These are phyloP conservation scores for Gliomastix tumulicola DNA, from an alignment of 2,329 filamentous ascomycete species.

Conservation along the genomic window DNA sequence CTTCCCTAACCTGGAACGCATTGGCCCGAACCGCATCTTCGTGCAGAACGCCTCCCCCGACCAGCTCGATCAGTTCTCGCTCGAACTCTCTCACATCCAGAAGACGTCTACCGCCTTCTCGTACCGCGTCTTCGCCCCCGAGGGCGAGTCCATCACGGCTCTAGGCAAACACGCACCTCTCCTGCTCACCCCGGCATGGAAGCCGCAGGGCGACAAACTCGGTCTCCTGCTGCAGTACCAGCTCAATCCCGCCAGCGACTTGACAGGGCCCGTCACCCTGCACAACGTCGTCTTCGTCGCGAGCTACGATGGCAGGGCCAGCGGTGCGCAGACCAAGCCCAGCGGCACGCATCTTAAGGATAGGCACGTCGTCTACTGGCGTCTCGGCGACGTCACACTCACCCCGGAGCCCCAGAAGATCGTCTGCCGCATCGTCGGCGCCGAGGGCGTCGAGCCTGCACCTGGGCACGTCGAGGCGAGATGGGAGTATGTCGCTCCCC, in stretches of 20 bases:
- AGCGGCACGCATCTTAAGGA: constrained; percentile 73
- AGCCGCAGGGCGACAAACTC: constrained; percentile 76
- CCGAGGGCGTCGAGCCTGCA: constrained; percentile 62
- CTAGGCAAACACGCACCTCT: constrained; percentile 60
- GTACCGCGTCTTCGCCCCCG: constrained; percentile 69
- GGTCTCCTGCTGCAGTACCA: constrained; percentile 80
- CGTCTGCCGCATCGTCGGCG: constrained; percentile 71
- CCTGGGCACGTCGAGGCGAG: constrained; percentile 74
- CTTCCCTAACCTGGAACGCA: constrained; percentile 80
- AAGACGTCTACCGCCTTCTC: constrained; percentile 81
- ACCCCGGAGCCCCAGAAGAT: constrained; percentile 65
- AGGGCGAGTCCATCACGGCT: constrained; percentile 6
- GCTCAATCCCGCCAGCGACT: constrained; percentile 63
- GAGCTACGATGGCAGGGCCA: constrained; percentile 62
- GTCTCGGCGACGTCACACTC: constrained; percentile 66
- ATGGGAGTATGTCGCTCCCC: constrained; percentile 55
- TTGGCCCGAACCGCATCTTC: constrained; percentile 90
- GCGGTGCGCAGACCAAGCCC: constrained; percentile 69
- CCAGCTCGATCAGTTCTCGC: constrained; percentile 70
- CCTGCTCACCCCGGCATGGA: constrained; percentile 71
- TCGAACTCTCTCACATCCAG: constrained; percentile 67
- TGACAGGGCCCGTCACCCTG: constrained; percentile 32
- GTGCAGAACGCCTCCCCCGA: constrained; percentile 60
- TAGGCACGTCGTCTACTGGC: constrained; percentile 73
- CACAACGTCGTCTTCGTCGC: constrained; percentile 72